Evolutionary conservation across 2,329 filamentous ascomycete species (phyloP).

Genomic region (Fusarium pseudonygamai): DNA sequence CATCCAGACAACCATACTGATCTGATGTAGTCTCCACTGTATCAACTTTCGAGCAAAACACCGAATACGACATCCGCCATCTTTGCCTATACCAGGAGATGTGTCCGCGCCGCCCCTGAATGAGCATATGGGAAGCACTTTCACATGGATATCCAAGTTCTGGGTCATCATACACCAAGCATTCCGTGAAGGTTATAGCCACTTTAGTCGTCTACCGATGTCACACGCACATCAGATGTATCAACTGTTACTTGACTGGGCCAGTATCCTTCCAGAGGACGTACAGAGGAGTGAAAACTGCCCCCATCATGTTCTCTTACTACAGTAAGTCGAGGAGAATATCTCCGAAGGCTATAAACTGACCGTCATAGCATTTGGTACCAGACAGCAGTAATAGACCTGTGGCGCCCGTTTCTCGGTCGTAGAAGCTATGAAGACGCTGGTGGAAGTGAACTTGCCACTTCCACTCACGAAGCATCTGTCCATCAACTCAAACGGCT

Average conservation of each 20-base stretch:
- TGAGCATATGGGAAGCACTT: not conserved
- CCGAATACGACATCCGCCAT: not conserved
- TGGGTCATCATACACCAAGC: not conserved
- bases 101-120: not conserved
- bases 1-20: not conserved
- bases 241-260: slow-evolving; percentile 4
- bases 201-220: not conserved
- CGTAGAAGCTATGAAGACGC: fast-evolving
- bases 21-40: not conserved
- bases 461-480: not conserved
- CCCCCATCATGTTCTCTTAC: slow-evolving; percentile 4
- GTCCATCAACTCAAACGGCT: slow-evolving; percentile 4
- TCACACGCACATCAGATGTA: slow-evolving; percentile 3
- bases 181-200: not conserved
- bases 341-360: fast-evolving
- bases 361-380: not conserved
- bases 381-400: slow-evolving; percentile 4
- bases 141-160: slow-evolving; percentile 16
- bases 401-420: slow-evolving; percentile 1
- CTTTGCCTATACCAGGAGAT: slow-evolving; percentile 16
- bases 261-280: not conserved
- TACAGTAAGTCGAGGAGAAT: not conserved
- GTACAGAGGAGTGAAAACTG: not conserved
- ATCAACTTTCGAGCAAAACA: slow-evolving; percentile 5
- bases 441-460: not conserved